These are phyloP conservation scores for Rosa chinensis DNA, from an alignment of 306 rosid species.

Conservation along the genomic window DNA sequence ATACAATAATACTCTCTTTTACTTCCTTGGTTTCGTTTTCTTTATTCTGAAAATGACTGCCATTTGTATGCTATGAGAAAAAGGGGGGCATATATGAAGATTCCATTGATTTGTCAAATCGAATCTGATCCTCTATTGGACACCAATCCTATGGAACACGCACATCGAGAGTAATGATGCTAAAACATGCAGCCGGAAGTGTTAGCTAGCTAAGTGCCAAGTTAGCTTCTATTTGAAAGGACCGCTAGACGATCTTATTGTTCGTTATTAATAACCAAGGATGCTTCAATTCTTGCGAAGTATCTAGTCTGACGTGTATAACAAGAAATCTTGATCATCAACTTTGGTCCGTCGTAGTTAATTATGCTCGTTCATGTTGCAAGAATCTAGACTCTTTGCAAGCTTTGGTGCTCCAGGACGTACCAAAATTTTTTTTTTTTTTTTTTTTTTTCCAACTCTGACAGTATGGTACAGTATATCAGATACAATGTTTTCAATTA, in stretches of 20 bases:
- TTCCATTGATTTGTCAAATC: neutral
- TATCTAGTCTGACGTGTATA: conserved; percentile 1
- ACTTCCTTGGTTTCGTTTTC: neutral
- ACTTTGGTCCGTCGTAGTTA: neutral
- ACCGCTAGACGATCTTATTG: neutral
- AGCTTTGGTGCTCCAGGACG: neutral
- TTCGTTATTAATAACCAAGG: neutral
- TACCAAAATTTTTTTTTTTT: too few species aligned
- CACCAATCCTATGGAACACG: too few species aligned
- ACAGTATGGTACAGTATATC: too few species aligned
- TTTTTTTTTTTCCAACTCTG: too few species aligned
- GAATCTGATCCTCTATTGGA: neutral
- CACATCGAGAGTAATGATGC: too few species aligned
- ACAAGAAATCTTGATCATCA: conserved; percentile 7
- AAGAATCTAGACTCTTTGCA: neutral
- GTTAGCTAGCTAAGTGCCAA: neutral
- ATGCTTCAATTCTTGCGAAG: neutral
- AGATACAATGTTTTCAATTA: too few species aligned
- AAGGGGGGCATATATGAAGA: neutral
- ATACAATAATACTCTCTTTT: neutral
- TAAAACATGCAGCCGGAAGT: neutral
- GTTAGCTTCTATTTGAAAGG: neutral
- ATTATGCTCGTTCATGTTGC: neutral
- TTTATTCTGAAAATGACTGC: neutral
- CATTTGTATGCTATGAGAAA: conserved; percentile 3